Evolutionary conservation across 2,329 filamentous ascomycete genomes (phyloP).

Genomic region (Aplosporella prunicola): DNA sequence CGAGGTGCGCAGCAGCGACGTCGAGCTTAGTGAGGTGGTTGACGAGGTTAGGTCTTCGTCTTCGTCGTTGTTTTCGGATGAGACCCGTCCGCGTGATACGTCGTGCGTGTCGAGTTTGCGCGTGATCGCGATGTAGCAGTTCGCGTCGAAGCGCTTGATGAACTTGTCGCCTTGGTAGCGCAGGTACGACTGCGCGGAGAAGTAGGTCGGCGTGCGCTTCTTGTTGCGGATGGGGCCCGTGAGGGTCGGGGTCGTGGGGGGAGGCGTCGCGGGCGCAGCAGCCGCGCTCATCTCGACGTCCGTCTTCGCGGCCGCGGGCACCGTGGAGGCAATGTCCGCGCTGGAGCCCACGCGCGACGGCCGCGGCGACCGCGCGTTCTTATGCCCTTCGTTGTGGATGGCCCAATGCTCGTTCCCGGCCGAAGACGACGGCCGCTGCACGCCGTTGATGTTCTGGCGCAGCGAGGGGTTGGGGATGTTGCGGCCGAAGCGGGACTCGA

Average conservation of each 20-base stretch:
- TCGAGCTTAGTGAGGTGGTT: constrained; percentile 12
- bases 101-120: constrained; percentile 97
- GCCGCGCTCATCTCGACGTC: constrained; percentile 40
- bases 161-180: constrained; percentile 96
- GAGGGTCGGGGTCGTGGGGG: constrained; percentile 18
- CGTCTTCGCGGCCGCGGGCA: constrained; percentile 18
- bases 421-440: constrained; percentile 39
- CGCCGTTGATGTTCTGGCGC: constrained; percentile 70
- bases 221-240: constrained; percentile 17
- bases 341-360: constrained; percentile 27
- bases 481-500: constrained; percentile 87
- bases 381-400: constrained; percentile 44
- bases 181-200: constrained; percentile 94
- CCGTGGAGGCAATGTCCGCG: constrained; percentile 17
- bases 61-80: constrained; percentile 20
- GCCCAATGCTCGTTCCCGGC: constrained; percentile 38
- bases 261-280: constrained; percentile 22
- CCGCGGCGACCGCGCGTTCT: constrained; percentile 38
- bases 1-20: constrained; percentile 51
- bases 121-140: constrained; percentile 98
- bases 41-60: constrained; percentile 19
- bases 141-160: constrained; percentile 92
- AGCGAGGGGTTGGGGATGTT: constrained; percentile 82
- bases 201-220: constrained; percentile 59
- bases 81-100: constrained; percentile 66